Base-by-base conservation (phyloP, 2,329 filamentous ascomycete genomes). In the Fusarium sororula region DNA sequence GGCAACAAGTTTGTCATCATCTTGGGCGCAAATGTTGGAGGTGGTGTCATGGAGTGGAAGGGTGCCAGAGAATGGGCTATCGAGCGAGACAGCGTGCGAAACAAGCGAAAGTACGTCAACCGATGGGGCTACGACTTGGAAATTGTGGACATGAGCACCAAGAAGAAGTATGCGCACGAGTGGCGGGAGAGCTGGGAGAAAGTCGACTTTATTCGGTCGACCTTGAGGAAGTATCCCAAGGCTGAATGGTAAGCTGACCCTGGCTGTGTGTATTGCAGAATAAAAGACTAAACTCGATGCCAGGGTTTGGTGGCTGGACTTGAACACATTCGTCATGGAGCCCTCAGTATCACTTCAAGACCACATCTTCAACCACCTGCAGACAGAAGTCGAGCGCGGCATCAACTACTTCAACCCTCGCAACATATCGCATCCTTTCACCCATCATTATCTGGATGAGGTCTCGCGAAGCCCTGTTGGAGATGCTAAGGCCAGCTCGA, bases 131-230 rank as follows among this genome's bases (percentile, higher is more conserved):
- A 99, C 82, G 93, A 98, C 71, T 86, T 99, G 66, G 96, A 99
- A 82, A 93, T 98, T 80, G 94, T 97, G 75, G 97, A 99, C 82
- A 97, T 99, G 95, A 96, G 95, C 85, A 98, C 95, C 61, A 98
- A 98, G 89, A 98, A 98, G 85, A 91, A 95, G 75, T 99, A 99
- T 81, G 96, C 96, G 35, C 96, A 99, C 84, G 96, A 99, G 84
- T 99, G 96, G 96, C 90, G 96, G 79, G 96, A 99, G 84, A 97
- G 96, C 82, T 99, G 96, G 96, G 96, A 99, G 84, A 99, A 98
- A 87, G 95, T 98, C 70, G 96, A 99, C 82, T 94, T 94, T 47
- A 91, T 99, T 78, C 91, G 96, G 69, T 93, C 94, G 70, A 91
- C 93, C 50, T 92, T 99, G 88, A 90, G 91, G 81, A 98, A 98